Evolutionary conservation across 2,329 filamentous ascomycete species (phyloP), one percentile per base, ranked within the genome.

Genomic region (Aspergillus carbonarius): DNA sequence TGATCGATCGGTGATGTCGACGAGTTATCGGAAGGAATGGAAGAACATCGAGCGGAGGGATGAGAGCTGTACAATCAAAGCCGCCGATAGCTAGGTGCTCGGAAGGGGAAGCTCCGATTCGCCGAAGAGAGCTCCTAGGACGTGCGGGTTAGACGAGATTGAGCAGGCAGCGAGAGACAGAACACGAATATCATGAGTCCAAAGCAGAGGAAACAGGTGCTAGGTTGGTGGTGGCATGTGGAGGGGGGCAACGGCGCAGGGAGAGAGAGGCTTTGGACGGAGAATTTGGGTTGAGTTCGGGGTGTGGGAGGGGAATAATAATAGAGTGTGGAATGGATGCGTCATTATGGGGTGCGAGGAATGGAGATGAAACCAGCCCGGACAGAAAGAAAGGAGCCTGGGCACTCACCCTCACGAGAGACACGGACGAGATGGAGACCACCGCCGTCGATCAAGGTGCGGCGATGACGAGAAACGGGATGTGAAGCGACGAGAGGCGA

Each of bases 321-420:
- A 53, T 53, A 55, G 51, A 46, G 46, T 49, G 54, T 63, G 64
- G 63, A 63, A 68, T 65, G 64, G 70, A 73, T 74, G 72, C 72
- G 72, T 74, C 72, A 74, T 74, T 67, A 70, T 69, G 66, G 66
- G 63, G 66, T 60, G 59, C 35, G 55, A 60, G 53, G 40, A 47
- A 53, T 58, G 48, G 39, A 37, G 54, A 51, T 50, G 35, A 52
- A 56, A 48, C 30, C 27, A 51, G 49, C 27, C 48, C 42, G 47
- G 32, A 42, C 18, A 47, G 53, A 8, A 12, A 47, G 53, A 8
- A 12, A 58, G 34, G 34, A 23, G 57, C 25, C 34, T 25, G 27
- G 23, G 57, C 30, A 54, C 51, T 54, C 17, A 54, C 51, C 20
- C 37, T 54, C 25, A 20, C 51, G 15, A 39, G 34, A 40, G 18